Evolutionary conservation across 31 red algal species (phyloP), one percentile per base, ranked within the genome.

Genomic region (Porphyra umbilicalis): DNA sequence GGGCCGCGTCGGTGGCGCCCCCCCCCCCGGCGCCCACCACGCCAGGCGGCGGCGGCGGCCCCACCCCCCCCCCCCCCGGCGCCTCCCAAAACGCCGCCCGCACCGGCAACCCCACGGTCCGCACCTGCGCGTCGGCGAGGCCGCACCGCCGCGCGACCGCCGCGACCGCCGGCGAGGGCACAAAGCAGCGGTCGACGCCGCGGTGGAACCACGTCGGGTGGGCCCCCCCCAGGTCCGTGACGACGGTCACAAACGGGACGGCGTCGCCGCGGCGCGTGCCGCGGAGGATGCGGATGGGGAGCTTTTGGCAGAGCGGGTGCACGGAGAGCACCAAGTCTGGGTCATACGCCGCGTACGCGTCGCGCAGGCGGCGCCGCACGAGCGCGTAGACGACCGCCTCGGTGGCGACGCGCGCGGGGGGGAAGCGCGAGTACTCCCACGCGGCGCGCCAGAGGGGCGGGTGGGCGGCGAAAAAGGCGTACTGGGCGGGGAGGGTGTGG

Each of bases 211-310:
- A 99, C 16, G 94, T 95, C 16, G 97, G 93, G 78, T 99, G 93
- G 2, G 93, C 97, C 38, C 93, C 90, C 38, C 97, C 97, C 38
- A 99, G 89, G 80, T 99, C 97, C 20, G 97, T 99, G 37, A 99
- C 93, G 32, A 99, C 97, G 75, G 97, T 99, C 36, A 95, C 94
- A 39, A 90, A 99, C 25, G 90, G 93, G 34, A 79, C 81, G 10
- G 38, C 76, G 39, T 77, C 74, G 11, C 86, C 46, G 35, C 39
- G 39, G 32, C 84, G 36, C 25, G 57, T 32, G 67, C 39, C 46
- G 33, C 76, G 74, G 33, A 99, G 79, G 20, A 96, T 88, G 33
- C 90, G 77, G 18, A 91, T 83, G 13, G 91, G 88, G 16, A 96
- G 88, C 34, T 85, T 95, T 33, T 99, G 94, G 25, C 91, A 92